Percentiles rank a stretch among this genome's conserved stretches.
Evolutionary conservation across 2,329 filamentous ascomycete genomes (phyloP).

Genomic region (Camptophora hylomeconis): DNA sequence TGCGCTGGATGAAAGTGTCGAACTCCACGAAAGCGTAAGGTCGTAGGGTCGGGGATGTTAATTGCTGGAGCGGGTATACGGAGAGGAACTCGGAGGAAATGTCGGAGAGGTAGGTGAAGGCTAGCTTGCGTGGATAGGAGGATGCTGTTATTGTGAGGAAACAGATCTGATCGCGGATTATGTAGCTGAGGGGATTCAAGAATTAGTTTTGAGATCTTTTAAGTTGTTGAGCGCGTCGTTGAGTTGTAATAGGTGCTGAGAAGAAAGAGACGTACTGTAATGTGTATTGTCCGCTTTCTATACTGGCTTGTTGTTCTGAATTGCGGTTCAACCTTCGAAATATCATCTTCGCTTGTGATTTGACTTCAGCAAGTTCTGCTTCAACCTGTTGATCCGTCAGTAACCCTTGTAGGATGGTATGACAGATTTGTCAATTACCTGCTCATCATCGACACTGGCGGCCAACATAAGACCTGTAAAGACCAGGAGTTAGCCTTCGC

Average conservation of each 20-base stretch:
- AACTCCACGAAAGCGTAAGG: conserved; percentile 98
- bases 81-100: conserved; percentile 80
- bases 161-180: conserved; percentile 69
- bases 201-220: too few species aligned
- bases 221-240: too few species aligned
- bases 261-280: conserved; percentile 82
- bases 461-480: conserved; percentile 76
- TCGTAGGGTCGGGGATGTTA: conserved; percentile 60
- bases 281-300: conserved; percentile 72
- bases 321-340: conserved; percentile 79
- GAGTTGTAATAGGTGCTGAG: too few species aligned
- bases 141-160: conserved; percentile 90
- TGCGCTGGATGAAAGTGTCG: conserved; percentile 89
- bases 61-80: conserved; percentile 62
- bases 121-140: conserved; percentile 92
- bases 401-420: conserved; percentile 1
- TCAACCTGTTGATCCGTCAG: conserved; percentile 42
- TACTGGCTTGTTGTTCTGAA: conserved; percentile 78
- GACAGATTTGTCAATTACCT: conserved; percentile 37
- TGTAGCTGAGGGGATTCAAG: too few species aligned
- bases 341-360: conserved; percentile 80
- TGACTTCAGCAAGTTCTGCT: conserved; percentile 69
- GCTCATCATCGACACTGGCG: conserved; percentile 84
- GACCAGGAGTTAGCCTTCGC: conserved; percentile 5
- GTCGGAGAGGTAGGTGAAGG: conserved; percentile 95